Base-by-base conservation (phyloP, 805 yeast genomes). In the Candida endomychidarum region DNA sequence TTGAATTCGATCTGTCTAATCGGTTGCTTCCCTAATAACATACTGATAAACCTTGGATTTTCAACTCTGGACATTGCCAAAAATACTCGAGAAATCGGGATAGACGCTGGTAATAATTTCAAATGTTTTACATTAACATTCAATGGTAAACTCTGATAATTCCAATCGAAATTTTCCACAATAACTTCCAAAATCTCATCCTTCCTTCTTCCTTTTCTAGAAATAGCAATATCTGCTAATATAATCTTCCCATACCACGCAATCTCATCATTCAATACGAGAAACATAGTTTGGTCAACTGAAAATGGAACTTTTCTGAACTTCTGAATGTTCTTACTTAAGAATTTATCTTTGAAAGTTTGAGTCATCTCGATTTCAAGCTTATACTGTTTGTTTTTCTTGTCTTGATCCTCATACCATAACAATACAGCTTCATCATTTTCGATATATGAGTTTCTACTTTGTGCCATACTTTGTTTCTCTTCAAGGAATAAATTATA, bases 401-500 rank as follows among this genome's bases (percentile, higher is more conserved):
- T 67, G 43, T 65, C 67, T 38, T 71, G 77, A 38, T 67, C 74
- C 14, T 57, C 63, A 44, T 52, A 67, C 82, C 83, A 80, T 40
- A 74, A 74, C 31, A 81, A 62, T 7, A 67, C 59, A 47, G 79
- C 71, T 38, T 76, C 74, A 0, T 71, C 63, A 0, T 60, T 42
- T 3, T 58, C 54, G 16, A 67, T 52, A 18, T 55, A 47, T 7
- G 70, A 67, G 27, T 56, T 57, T 12, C 67, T 64, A 19, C 71
- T 75, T 18, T 68, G 60, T 7, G 53, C 43, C 32, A 59, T 53
- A 29, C 54, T 50, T 26, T 59, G 46, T 38, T 75, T 70, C 49
- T 83, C 86, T 53, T 83, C 90, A 29, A 80, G 63, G 43, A 78
- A 81, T 40, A 83, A 56, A 38, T 80, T 80, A 57, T 74, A 75